Base-by-base conservation (phyloP, 306 rosid genomes). In the Hippophae tibetana region DNA sequence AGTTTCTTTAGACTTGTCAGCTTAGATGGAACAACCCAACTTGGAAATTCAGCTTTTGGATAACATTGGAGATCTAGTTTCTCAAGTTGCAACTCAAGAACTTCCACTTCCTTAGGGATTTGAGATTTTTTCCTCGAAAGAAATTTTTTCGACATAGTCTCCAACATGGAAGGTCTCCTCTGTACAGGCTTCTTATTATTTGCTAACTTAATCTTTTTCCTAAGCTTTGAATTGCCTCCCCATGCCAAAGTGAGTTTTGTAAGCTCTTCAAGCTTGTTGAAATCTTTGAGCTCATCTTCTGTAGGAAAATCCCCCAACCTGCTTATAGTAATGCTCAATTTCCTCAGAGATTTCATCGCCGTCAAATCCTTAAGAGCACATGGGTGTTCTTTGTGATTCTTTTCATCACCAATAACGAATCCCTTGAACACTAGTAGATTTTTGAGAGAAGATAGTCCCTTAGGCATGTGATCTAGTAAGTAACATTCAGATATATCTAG, bases 361-460 rank as follows among this genome's bases (percentile, higher is more conserved):
- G 40, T 47, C 54, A 60, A 49, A 23, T 65, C 76, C 6, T 2
- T 10, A 1, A 72, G 52, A 42, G 41, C 8, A 23, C 72, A 72
- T 2, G 60, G 31, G 27, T 26, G 9, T 60, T 5, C 52, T 31
- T 31, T 31, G 38, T 31, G 38, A 1, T 27, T 1, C 31, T 14
- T 11, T 1, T 38, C 13, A 2, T 27, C 14, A 8, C 50, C 41
- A 14, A 64, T 25, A n/a, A 74, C 57, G 40, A 68, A 68, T 54
- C 78, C 78, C 43, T 74, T 59, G 5, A 74, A 59, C 40, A 58
- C 69, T 68, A 43, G 59, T 25, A 74, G 67, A 5, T 64, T n/a
- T 9, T 58, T 8, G 31, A 74, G 78, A 5, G 0, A 9, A 2
- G 43, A 26, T n/a, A 74, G 14, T 42, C 60, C 78, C 43, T 68